Evolutionary conservation across 768 basidiomycete species (phyloP), one percentile per base, ranked within the genome.

Genomic region (Terana coerulea): DNA sequence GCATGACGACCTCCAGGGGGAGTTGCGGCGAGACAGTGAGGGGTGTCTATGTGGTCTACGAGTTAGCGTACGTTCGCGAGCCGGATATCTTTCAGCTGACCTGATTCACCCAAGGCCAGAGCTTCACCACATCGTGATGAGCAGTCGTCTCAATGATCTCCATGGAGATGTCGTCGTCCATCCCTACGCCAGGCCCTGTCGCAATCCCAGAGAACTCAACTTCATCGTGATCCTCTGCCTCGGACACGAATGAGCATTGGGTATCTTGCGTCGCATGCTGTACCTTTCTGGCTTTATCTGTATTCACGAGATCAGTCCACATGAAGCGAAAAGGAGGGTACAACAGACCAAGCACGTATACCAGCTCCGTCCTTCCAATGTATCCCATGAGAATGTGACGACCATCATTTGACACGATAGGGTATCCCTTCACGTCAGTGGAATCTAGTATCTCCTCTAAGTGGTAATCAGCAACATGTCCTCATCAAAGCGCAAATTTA

Each of bases 1-100:
- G 93, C 88, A 97, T 92, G 7, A 95, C 92, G 49, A 98, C 93
- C 67, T 99, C 97, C 36, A 99, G 74, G 0, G 94, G 93, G 34
- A 97, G 77, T 56, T 91, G 90, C 1, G 93, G 87, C 5, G 93
- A 87, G 10, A 97, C 94, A 0, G 91, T 93, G 61, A 99, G 78
- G 0, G 95, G 94, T 0, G 93, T 95, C 97, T 99, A 64, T 31
- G 42, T 45, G 44, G 14, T 44, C 30, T 42, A 10, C 51, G 42
- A 22, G 26, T 25, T 26, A 35, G 45, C 35, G 17, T 35, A 15
- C 21, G 6, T 14, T n/a, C 36, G 15, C 5, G 19, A 17, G 15
- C 6, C 19, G 5, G 39, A 30, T n/a, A 3, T 31, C 3, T 5
- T 28, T 19, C 19, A 17, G 59, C 76, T 55, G 66, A 95, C 97